These are phyloP conservation scores for Mycena indigotica DNA, from an alignment of 768 basidiomycete genomes.

Conservation along the genomic window DNA sequence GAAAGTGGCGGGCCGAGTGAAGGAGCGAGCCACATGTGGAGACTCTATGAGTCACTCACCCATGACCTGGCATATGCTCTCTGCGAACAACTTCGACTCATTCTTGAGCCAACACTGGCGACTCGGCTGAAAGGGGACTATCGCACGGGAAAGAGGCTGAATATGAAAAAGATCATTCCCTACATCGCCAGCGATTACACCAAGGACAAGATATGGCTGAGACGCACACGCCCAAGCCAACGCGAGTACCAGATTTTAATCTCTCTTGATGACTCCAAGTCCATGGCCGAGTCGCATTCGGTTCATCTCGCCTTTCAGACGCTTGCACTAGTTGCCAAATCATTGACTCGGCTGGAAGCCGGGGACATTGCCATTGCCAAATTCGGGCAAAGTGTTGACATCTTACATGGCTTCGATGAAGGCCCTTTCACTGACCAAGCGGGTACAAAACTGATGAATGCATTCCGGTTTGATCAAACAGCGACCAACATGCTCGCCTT, in stretches of 20 bases:
- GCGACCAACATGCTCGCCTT: slow-evolving; percentile 86
- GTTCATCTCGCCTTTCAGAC: slow-evolving; percentile 95
- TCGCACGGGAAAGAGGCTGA: slow-evolving; percentile 93
- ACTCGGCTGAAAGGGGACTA: slow-evolving; percentile 96
- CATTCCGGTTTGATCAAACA: slow-evolving; percentile 88
- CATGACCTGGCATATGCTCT: slow-evolving; percentile 88
- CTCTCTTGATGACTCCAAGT: slow-evolving; percentile 93
- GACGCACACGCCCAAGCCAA: slow-evolving; percentile 89
- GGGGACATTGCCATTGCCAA: slow-evolving; percentile 92
- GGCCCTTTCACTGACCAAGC: slow-evolving; percentile 81
- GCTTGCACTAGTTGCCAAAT: slow-evolving; percentile 87
- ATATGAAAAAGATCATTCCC: slow-evolving; percentile 98
- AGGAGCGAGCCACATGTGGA: slow-evolving; percentile 81
- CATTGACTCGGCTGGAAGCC: slow-evolving; percentile 87
- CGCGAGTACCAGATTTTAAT: slow-evolving; percentile 95
- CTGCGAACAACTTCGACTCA: slow-evolving; percentile 95
- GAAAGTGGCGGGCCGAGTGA: slow-evolving; percentile 55
- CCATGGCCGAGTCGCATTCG: slow-evolving; percentile 92
- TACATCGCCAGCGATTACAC: slow-evolving; percentile 99
- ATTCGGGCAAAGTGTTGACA: slow-evolving; percentile 87
- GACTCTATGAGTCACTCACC: slow-evolving; percentile 86
- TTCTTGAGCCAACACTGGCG: slow-evolving; percentile 92
- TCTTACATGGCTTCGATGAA: slow-evolving; percentile 83
- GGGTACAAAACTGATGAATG: slow-evolving; percentile 77
- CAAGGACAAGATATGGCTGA: slow-evolving; percentile 98